Conservation (phyloP, 441 rosid genomes). For the Geranium incanum region DNA sequence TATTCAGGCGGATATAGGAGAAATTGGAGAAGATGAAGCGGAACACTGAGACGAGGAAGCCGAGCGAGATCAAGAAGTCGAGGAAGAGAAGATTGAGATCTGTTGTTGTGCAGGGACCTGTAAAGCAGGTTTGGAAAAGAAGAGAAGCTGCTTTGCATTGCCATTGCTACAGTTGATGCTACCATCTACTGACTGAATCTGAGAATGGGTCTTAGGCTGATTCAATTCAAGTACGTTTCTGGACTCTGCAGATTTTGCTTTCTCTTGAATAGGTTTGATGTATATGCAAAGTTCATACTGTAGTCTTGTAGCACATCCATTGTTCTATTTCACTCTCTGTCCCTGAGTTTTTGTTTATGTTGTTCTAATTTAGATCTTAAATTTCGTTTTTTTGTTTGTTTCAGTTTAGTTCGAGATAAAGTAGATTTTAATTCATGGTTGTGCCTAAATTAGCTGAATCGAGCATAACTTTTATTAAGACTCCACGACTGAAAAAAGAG, state of each 20-base stretch:
- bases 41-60: slow-evolving; percentile 24
- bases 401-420: too few relatives aligned
- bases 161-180: background rate
- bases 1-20: slow-evolving; percentile 40
- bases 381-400: too few relatives aligned
- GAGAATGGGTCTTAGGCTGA: background rate
- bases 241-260: background rate
- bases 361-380: too few relatives aligned
- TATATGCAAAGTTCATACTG: background rate
- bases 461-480: too few relatives aligned
- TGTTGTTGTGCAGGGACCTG: background rate
- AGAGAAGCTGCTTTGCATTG: background rate
- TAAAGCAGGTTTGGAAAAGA: background rate
- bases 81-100: slow-evolving; percentile 24
- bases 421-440: too few relatives aligned
- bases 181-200: background rate
- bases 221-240: background rate
- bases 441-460: too few relatives aligned
- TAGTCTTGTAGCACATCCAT: background rate
- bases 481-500: too few relatives aligned
- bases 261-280: background rate
- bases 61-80: slow-evolving; percentile 19
- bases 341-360: too few relatives aligned
- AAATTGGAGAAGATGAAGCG: slow-evolving; percentile 52
- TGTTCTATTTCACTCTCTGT: too few relatives aligned